Evolutionary conservation across 2,329 filamentous ascomycete species (phyloP).

Genomic region (Lasiodiplodia theobromae): DNA sequence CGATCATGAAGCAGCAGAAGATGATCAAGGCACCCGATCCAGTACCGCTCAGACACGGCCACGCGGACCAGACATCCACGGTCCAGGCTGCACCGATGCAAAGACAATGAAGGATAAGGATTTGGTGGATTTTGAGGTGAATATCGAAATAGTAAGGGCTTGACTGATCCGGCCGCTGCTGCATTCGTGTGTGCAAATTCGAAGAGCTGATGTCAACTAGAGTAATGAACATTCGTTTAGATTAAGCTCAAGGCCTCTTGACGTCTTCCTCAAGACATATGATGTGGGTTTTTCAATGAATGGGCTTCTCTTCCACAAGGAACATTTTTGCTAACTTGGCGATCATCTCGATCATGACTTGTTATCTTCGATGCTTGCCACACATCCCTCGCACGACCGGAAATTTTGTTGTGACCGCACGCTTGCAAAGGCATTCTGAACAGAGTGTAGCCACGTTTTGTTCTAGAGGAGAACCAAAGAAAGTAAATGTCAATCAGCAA

Average conservation of each 20-base stretch:
- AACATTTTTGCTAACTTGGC: neutral
- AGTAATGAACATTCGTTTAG: neutral
- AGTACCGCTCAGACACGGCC: neutral
- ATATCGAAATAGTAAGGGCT: neutral
- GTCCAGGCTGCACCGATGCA: neutral
- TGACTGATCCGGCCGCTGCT: neutral
- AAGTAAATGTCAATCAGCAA: neutral
- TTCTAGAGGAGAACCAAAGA: neutral
- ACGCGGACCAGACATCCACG: neutral
- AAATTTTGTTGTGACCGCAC: neutral
- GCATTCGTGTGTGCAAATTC: neutral
- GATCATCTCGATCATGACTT: neutral
- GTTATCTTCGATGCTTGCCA: neutral
- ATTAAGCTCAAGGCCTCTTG: neutral
- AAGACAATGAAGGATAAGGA: neutral
- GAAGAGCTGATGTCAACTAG: neutral
- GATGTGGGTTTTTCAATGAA: neutral
- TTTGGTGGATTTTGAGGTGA: neutral
- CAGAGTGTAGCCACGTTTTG: neutral
- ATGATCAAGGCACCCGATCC: neutral
- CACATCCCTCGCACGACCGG: neutral
- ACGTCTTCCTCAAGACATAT: neutral
- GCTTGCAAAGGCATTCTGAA: neutral
- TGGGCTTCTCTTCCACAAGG: neutral
- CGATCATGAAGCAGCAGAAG: neutral